Base-by-base conservation (phyloP, 2,329 filamentous ascomycete species). In the Mycosphaerella arachidis region DNA sequence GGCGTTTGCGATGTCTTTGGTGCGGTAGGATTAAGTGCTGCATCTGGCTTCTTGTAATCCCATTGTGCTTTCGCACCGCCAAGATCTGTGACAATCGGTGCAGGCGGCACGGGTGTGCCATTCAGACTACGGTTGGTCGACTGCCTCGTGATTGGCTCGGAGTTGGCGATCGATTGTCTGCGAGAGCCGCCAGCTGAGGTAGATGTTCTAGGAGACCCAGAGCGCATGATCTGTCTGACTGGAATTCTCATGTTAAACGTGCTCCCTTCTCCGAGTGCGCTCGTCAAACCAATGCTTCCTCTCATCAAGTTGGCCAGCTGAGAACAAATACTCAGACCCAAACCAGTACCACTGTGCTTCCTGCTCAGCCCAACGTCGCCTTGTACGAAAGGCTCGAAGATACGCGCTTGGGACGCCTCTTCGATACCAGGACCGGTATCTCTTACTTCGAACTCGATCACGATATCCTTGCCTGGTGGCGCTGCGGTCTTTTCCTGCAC, bases 381-480 rank as follows among this genome's bases (percentile, higher is more conserved):
- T 74, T 97, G 92, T 0, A 96, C 90, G 70, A 97, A 97, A 0
- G 92, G 92, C 73, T 96, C 92, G 72, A 97, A 97, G 12, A 97
- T 91, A 65, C 87, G 87, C 57, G 89, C 81, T 67, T 92, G 91
- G 74, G 95, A 84, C 63, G 88, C 79, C 6, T 86, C 83, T 0
- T 91, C 85, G 59, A 96, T 96, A 30, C 92, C 92, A 0, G 91
- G 91, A 0, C 92, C 92, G 0, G 87, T 93, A 66, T 97, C 92
- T 71, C 91, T 83, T 1, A 96, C 91, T 71, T 95, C 89, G 62
- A 96, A 95, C 70, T 95, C 89, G 66, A 96, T 96, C 6, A 86
- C 72, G 55, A 90, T 84, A 16, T 84, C 82, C 70, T 83, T 86
- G 9, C 89, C 84, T 1, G 87, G 87, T 13, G 76, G 76, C 12